Base-by-base conservation (phyloP, 768 basidiomycete genomes). In the Boletus rex-veris region DNA sequence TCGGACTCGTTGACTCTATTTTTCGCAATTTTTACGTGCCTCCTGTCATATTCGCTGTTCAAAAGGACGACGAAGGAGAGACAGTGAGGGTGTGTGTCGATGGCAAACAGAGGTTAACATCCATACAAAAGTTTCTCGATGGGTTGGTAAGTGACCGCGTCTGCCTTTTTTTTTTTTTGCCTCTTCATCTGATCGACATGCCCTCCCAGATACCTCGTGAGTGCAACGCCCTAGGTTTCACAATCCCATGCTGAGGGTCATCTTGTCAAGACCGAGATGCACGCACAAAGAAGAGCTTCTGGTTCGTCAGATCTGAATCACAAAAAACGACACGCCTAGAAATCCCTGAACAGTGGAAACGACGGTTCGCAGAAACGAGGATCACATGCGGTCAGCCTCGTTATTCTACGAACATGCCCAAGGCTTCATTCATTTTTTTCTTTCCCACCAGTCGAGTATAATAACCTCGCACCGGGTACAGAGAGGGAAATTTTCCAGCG, bases 401-500 rank as follows among this genome's bases (percentile, higher is more conserved):
- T 55, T 18, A 28, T 24, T 12, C 16, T 16, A 37, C 18, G 19
- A 24, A 28, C 24, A 21, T 46, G 30, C 1, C 14, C n/a, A n/a
- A n/a, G n/a, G n/a, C 26, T n/a, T 38, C 24, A 16, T 39, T 51
- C 36, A 61, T 30, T 9, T 9, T 10, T 10, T 30, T 42, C 7
- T 28, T 28, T 8, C 8, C 26, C 8, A 11, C 19, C 50, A 91
- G 90, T 90, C 45, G 87, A 90, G 68, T 92, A 92, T 59, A 68
- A 73, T 35, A 66, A 74, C 28, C 71, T 92, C 1, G 66, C 76
- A 3, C 74, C 80, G 12, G 74, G 75, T 6, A 72, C 76, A 5
- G 89, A 92, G 67, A 81, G 90, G 45, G 90, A 92, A 49, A 84
- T 92, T 19, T 90, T 90, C 63, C 86, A 89, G 60, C 77, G 91